Evolutionary conservation across 1,139 yeast genomes (phyloP), one percentile per base, ranked within the genome.

Genomic region (Suhomyces ambrosiae): DNA sequence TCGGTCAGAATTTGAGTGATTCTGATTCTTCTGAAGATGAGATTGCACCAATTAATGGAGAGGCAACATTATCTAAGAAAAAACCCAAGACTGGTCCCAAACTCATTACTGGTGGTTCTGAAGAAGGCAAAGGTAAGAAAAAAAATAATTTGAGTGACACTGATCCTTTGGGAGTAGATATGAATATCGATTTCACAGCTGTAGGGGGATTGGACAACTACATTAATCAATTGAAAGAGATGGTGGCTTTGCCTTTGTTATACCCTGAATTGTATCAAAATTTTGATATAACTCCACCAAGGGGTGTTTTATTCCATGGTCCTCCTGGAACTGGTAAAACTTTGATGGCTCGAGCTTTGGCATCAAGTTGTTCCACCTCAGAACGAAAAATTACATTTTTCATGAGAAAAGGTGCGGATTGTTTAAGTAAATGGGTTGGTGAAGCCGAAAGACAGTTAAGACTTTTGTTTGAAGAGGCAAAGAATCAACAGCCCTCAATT

Each of bases 241-340:
- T 94, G 99, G 95, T 94, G 8, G 89, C 95, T 0, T 67, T 94
- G 41, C 99, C 99, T 0, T 67, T 94, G 45, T 65, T 90, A 40
- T 94, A 94, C 50, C 98, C 99, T 1, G 98, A 94, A 58, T 76
- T 94, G 13, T 94, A 90, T 56, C 88, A 88, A 51, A 82, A 83
- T 54, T 94, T 94, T 57, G 83, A 81, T 38, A 89, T 92, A 23
- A 88, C 96, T 0, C 98, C 99, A 2, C 99, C 99, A 11, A 73
- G 98, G 49, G 99, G 99, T 46, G 99, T 94, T 1, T 65, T 94
- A 38, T 94, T 94, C 65, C 98, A 94, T 63, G 99, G 99, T 27
- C 99, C 98, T 3, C 99, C 99, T 1, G 99, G 99, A 49, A 94
- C 98, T 0, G 99, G 99, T 72, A 94, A 94, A 58, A 94, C 99